Evolutionary conservation across 192 early-diverging fungal genomes (phyloP), one percentile per base, ranked within the genome.

Genomic region (Rhizophagus sp.): DNA sequence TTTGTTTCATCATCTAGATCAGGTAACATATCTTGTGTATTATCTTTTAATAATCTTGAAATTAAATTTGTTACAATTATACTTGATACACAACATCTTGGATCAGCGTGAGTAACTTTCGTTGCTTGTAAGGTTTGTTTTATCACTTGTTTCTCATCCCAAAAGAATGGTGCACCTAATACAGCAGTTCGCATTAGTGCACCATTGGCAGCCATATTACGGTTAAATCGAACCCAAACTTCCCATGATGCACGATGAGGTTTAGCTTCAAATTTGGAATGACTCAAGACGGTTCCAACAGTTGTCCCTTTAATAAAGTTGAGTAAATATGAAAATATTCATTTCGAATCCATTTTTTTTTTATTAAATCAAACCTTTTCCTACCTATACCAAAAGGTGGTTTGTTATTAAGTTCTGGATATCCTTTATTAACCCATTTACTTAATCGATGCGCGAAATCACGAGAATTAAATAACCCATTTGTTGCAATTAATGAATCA

Each of bases 391-490:
- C 91, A 25, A 85, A 79, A 44, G 90, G 87, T 17, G 83, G 87
- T 17, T 91, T 93, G 25, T 79, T 71, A n/a, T 80, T 80, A 13
- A 91, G 25, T 62, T 86, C 86, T 7, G 82, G 84, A 52, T 89
- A 81, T 3, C 92, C 92, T 63, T 87, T 64, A 36, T 84, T 36
- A 50, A 83, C 82, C 88, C 92, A 93, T 8, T 83, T 79, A 73
- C 83, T 79, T 33, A 92, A 80, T 33, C 85, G 62, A 63, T 79
- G 78, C 2, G 90, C 87, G 81, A 90, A 92, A 44, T 88, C 83
- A 65, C 79, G 74, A 10, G 76, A 69, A 65, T 90, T 83, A 22
- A 93, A 87, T 8, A 79, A 39, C 1, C 87, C 91, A 80, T 86
- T 82, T n/a, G 75, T 64, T 19, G 83, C 80, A 27, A 89, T 76